phyloP scores from a whole-genome alignment of 371 early-diverging fungal genomes.

The Lichtheimia ornata region DNA sequence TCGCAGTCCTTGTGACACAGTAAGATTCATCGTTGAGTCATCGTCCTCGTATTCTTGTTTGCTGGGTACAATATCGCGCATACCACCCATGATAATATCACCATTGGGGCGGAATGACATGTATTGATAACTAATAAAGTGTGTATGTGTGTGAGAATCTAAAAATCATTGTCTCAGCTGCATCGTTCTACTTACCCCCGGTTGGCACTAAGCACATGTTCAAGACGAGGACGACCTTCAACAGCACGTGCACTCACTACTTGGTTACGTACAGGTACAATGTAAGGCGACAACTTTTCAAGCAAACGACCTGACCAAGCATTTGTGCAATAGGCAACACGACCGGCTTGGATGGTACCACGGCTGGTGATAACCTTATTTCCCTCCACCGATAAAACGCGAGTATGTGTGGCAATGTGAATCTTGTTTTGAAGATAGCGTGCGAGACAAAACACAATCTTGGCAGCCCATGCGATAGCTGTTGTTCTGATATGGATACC shows the following conservation, averaged over 20 bases:
- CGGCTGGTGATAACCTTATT: conserved; percentile 24
- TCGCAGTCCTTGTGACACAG: conserved; percentile 33
- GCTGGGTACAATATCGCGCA: conserved; percentile 41
- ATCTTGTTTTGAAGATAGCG: conserved; percentile 23
- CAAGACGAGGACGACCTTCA: conserved; percentile 22
- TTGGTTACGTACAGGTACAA: conserved; percentile 56
- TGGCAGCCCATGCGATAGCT: conserved; percentile 44
- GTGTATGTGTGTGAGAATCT: not conserved
- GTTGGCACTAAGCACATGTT: conserved; percentile 39
- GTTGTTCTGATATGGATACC: conserved; percentile 33
- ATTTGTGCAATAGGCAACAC: conserved; percentile 53
- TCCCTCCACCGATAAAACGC: conserved; percentile 12
- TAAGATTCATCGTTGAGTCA: conserved; percentile 34
- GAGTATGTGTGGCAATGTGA: conserved; percentile 19
- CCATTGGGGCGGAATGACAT: conserved; percentile 49
- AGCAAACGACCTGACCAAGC: conserved; percentile 44
- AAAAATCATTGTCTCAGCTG: not conserved
- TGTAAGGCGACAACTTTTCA: conserved; percentile 5
- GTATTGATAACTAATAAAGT: conserved; percentile 42
- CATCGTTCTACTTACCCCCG: conserved; percentile 17
- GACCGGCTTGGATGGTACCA: conserved; percentile 28
- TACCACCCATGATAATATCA: conserved; percentile 52
- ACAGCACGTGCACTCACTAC: conserved; percentile 33
- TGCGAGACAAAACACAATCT: conserved; percentile 41
- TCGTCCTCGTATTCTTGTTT: conserved; percentile 36